Percentiles rank a stretch among this genome's conserved stretches.
Evolutionary conservation across 2,329 filamentous ascomycete genomes (phyloP).

Genomic region (Aspergillus floridensis): DNA sequence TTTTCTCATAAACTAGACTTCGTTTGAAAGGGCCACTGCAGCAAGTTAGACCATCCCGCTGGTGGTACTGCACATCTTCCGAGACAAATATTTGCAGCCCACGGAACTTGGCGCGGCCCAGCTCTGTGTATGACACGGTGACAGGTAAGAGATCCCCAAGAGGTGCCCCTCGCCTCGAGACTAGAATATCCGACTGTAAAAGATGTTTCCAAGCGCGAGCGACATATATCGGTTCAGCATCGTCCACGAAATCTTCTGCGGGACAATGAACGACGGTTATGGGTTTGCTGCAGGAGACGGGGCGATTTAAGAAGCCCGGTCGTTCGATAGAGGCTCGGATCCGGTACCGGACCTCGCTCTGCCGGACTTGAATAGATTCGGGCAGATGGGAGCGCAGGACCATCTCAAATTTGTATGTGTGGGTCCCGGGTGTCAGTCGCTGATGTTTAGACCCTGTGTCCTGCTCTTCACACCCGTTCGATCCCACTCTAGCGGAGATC

Average conservation of each 20-base stretch:
- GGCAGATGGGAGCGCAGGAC: slow-evolving; percentile 13
- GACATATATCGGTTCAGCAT: slow-evolving; percentile 13
- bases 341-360: slow-evolving; percentile 13
- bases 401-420: slow-evolving; percentile 17
- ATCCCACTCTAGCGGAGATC: neutral
- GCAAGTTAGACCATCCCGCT: slow-evolving; percentile 10
- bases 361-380: slow-evolving; percentile 13
- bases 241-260: slow-evolving; percentile 14
- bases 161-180: slow-evolving; percentile 12
- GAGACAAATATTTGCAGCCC: slow-evolving; percentile 13
- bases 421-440: slow-evolving; percentile 8
- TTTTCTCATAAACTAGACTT: slow-evolving; percentile 9
- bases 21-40: slow-evolving; percentile 14
- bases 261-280: slow-evolving; percentile 15
- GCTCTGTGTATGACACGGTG: slow-evolving; percentile 9
- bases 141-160: slow-evolving; percentile 12
- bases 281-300: slow-evolving; percentile 3
- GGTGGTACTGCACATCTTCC: slow-evolving; percentile 15
- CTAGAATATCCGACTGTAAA: slow-evolving; percentile 10
- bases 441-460: neutral
- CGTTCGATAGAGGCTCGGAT: slow-evolving; percentile 12
- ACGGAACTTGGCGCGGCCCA: slow-evolving; percentile 9
- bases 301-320: slow-evolving; percentile 3
- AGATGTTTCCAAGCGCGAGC: slow-evolving; percentile 8
- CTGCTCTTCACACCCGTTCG: neutral